Evolutionary conservation across 2,329 filamentous ascomycete species (phyloP), one percentile per base, ranked within the genome.

Genomic region (Fusarium vanettenii): DNA sequence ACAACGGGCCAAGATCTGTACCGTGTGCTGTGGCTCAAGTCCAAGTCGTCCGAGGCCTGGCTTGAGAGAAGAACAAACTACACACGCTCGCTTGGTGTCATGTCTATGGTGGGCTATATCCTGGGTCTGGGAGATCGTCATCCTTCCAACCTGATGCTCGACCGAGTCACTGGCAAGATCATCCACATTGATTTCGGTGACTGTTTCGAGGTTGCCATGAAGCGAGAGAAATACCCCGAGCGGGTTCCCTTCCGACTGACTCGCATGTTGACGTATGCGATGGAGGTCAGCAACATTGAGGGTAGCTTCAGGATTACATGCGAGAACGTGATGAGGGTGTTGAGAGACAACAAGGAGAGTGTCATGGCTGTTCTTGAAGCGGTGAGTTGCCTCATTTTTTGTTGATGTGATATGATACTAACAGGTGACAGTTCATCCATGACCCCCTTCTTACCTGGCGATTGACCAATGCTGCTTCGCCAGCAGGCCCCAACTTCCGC

Each of bases 21-120:
- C 84, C 94, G 97, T 41, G 96, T 99, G 2, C 87, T 99, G 39
- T 99, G 97, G 97, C 89, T 99, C 77, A 99, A 99, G 90, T 98
- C 95, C 81, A 98, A 98, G 88, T 97, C 94, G 71, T 98, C 96
- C 0, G 97, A 99, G 83, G 93, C 96, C 2, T 99, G 97, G 97
- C 91, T 99, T 37, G 97, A 98, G 83, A 91, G 97, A 50, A 93
- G 97, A 63, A 99, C 97, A n/a, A 99, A 98, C 82, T 99, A 99
- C 85, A 99, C 97, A 20, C 93, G 97, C 67, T 98, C 96, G 1
- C 88, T 99, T 2, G 97, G 95, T 78, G 97, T 99, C 79, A 99
- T 99, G 97, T 98, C 95, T n/a, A 99, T 99, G 95, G 97, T 98
- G n/a, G 97, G 97, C 73, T 99, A 99, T 83, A 98, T 99, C 75